Conservation (phyloP, 2,329 filamentous ascomycete species). For the Pezicula neosporulosa region DNA sequence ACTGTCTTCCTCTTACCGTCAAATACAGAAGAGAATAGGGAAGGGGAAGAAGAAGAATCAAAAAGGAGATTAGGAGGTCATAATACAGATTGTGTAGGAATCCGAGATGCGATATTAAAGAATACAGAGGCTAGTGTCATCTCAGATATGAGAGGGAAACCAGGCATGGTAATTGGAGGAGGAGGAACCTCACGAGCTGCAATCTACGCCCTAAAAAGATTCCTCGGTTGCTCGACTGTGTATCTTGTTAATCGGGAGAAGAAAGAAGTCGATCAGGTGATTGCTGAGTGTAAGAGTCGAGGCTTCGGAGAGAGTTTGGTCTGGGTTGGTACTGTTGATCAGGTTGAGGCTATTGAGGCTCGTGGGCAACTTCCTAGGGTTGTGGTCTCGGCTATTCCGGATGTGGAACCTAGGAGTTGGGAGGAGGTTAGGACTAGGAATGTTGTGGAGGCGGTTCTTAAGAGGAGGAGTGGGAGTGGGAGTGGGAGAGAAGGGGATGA, state of each 20-base stretch:
- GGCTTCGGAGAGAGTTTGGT: conserved; percentile 58
- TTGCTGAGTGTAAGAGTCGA: conserved; percentile 56
- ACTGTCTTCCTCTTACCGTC: conserved; percentile 63
- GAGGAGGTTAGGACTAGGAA: conserved; percentile 57
- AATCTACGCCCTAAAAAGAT: conserved; percentile 70
- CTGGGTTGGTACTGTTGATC: conserved; percentile 57
- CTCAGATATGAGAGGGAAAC: conserved; percentile 49
- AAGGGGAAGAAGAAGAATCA: background rate
- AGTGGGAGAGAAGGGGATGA: too few species aligned
- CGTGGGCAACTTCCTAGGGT: conserved; percentile 64
- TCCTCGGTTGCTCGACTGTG: conserved; percentile 63
- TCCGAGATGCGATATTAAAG: conserved; percentile 67
- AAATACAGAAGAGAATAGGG: conserved; percentile 16
- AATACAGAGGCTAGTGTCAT: conserved; percentile 44
- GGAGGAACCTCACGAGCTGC: conserved; percentile 77
- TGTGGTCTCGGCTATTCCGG: conserved; percentile 72
- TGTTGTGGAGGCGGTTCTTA: conserved; percentile 33
- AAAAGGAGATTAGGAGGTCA: conserved; percentile 58
- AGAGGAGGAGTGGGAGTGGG: too few species aligned
- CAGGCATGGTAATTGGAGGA: conserved; percentile 72
- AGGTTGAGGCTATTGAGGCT: conserved; percentile 55
- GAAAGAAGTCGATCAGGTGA: conserved; percentile 62
- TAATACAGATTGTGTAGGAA: conserved; percentile 79
- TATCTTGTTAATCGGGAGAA: conserved; percentile 76
- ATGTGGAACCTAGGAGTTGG: conserved; percentile 65